Percentiles rank a stretch among this genome's conserved stretches.
phyloP scores from a whole-genome alignment of 768 basidiomycete genomes.

The Sarcodon aspratus region DNA sequence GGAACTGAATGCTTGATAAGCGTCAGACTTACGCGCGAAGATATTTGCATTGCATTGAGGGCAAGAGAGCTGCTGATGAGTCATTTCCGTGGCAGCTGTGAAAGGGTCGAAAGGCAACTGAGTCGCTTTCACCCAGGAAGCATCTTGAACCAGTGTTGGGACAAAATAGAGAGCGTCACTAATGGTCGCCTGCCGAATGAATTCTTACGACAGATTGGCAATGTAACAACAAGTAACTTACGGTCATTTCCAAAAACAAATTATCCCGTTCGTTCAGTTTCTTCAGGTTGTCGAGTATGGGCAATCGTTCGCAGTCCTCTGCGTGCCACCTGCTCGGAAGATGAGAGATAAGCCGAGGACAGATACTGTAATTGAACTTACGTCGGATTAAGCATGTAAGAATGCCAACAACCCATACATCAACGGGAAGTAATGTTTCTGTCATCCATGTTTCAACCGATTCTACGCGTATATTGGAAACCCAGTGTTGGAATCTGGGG shows the following conservation, averaged over 20 bases:
- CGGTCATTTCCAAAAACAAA: not conserved
- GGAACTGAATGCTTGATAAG: slow-evolving; percentile 1
- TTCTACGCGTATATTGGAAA: not conserved
- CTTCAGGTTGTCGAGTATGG: not conserved
- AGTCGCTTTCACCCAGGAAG: slow-evolving; percentile 10
- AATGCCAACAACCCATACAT: slow-evolving; percentile 32
- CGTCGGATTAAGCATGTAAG: slow-evolving; percentile 26
- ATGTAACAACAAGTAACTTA: not conserved
- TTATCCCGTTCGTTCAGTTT: not conserved
- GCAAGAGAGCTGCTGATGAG: slow-evolving; percentile 20
- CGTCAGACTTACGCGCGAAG: slow-evolving; percentile 18
- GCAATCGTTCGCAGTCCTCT: slow-evolving; percentile 2
- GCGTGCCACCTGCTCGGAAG: slow-evolving; percentile 6
- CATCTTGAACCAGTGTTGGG: slow-evolving; percentile 1
- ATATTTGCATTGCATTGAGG: slow-evolving; percentile 21
- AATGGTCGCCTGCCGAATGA: not conserved
- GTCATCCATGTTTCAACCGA: slow-evolving; percentile 9
- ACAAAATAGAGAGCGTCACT: not conserved
- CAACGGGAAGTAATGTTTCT: slow-evolving; percentile 21
- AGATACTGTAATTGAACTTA: slow-evolving; percentile 8
- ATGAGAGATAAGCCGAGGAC: not conserved
- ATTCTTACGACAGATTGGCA: not conserved
- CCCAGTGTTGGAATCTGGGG: slow-evolving; percentile 4
- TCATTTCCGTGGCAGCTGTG: slow-evolving; percentile 18
- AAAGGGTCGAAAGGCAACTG: slow-evolving; percentile 20